Evolutionary conservation across 1,284 basidiomycete genomes (phyloP).

Genomic region (Boletus semigastroideus): DNA sequence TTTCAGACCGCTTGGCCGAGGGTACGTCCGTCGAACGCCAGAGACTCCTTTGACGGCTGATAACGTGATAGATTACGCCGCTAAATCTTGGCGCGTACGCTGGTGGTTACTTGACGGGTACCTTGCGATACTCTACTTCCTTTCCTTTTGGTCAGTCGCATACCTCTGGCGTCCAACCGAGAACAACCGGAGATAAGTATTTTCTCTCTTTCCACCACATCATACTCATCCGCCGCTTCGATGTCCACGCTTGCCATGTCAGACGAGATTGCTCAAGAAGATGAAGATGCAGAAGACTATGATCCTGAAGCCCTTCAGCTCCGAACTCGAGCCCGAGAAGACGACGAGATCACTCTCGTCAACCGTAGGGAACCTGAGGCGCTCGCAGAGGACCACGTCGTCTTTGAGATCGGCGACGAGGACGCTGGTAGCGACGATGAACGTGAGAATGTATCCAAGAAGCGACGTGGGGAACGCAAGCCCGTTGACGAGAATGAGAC

Average conservation of each 20-base stretch:
- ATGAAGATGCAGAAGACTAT: conserved; percentile 91
- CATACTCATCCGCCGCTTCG: conserved; percentile 28
- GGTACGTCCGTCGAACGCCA: conserved; percentile 44
- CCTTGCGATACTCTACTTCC: conserved; percentile 82
- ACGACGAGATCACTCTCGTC: conserved; percentile 67
- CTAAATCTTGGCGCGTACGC: conserved; percentile 89
- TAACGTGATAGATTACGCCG: conserved; percentile 73
- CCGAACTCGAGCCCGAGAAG: conserved; percentile 51
- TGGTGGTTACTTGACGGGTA: conserved; percentile 99
- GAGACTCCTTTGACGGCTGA: background rate
- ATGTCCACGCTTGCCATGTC: conserved; percentile 76
- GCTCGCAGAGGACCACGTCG: conserved; percentile 70
- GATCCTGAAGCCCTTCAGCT: conserved; percentile 76
- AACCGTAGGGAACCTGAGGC: conserved; percentile 48
- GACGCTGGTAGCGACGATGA: conserved; percentile 69
- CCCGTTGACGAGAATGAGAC: conserved; percentile 49
- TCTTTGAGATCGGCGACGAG: conserved; percentile 92
- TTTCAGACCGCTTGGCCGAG: conserved; percentile 88
- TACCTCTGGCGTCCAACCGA: conserved; percentile 94
- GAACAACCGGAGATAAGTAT: conserved; percentile 85
- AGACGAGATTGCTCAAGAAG: conserved; percentile 84
- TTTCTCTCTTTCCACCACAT: background rate
- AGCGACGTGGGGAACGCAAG: conserved; percentile 42
- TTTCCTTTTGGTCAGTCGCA: conserved; percentile 79
- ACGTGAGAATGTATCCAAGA: conserved; percentile 50